A percentile compares a stretch with the other conserved stretches of the same genome.
These are phyloP conservation scores for Phytopythium montanum DNA, from an alignment of 352 stramenopile species.

Conservation along the genomic window DNA sequence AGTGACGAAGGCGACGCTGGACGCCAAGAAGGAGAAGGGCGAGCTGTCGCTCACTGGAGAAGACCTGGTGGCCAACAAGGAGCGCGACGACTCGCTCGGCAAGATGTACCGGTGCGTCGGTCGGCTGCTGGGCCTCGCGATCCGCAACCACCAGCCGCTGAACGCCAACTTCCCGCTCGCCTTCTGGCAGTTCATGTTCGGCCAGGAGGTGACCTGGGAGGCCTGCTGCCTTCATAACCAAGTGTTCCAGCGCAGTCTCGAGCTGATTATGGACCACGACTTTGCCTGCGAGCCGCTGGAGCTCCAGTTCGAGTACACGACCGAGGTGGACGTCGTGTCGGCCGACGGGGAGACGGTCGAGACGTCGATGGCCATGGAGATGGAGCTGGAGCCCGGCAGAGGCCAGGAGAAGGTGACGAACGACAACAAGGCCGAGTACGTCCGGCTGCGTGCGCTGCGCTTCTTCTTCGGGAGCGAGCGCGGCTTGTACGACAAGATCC, in stretches of 20 bases:
- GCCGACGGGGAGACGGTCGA: constrained; percentile 5
- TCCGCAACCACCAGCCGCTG: constrained; percentile 69
- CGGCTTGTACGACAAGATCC: constrained; percentile 55
- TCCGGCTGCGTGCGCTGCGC: constrained; percentile 50
- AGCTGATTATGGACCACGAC: constrained; percentile 64
- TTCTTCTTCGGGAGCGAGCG: constrained; percentile 63
- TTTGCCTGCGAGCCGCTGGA: constrained; percentile 52
- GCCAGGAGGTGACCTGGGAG: constrained; percentile 46
- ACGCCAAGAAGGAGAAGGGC: constrained; percentile 29
- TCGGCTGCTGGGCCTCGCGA: constrained; percentile 57
- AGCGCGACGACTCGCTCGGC: constrained; percentile 34
- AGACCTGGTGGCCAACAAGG: constrained; percentile 36
- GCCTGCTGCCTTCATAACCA: constrained; percentile 56
- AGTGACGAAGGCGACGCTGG: constrained; percentile 26
- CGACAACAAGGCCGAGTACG: constrained; percentile 63
- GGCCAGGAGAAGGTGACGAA: constrained; percentile 50
- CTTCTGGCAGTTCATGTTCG: constrained; percentile 69
- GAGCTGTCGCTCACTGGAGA: constrained; percentile 30
- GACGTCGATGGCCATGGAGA: constrained; percentile 44
- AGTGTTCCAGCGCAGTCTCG: constrained; percentile 55
- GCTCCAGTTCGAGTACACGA: constrained; percentile 67
- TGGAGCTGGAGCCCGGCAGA: constrained; percentile 43
- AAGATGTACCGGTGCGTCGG: constrained; percentile 64
- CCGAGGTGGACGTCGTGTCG: constrained; percentile 31
- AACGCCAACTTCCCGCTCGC: constrained; percentile 49